These are phyloP conservation scores for Sodiomyces alkalinus DNA, from an alignment of 2,329 filamentous ascomycete genomes.

Conservation along the genomic window DNA sequence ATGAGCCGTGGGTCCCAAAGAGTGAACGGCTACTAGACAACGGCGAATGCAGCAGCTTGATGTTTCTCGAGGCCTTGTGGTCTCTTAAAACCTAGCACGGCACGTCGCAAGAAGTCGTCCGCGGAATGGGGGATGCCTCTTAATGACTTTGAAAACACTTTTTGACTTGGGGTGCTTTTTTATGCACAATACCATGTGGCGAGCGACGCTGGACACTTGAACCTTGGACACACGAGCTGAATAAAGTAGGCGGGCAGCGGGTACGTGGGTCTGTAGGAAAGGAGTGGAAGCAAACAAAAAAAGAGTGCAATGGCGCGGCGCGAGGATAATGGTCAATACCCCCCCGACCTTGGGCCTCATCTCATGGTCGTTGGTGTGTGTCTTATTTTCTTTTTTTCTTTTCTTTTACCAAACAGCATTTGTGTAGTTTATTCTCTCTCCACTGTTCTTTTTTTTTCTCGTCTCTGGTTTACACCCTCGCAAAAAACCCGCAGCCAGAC, in stretches of 20 bases:
- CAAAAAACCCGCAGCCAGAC: too few relatives aligned
- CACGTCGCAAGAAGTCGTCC: too few relatives aligned
- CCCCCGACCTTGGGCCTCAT: too few relatives aligned
- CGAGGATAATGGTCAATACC: conserved; percentile 2
- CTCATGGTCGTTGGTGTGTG: conserved; percentile 1
- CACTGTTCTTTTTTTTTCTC: conserved; percentile 1
- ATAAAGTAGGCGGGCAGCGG: too few relatives aligned
- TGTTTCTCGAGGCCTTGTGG: not conserved
- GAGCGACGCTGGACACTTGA: too few relatives aligned
- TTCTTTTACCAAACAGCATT: too few relatives aligned
- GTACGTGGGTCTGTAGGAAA: too few relatives aligned
- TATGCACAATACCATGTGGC: too few relatives aligned
- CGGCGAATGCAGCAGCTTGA: not conserved
- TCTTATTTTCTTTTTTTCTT: not conserved
- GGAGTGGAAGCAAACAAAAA: not conserved
- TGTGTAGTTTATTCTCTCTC: conserved; percentile 1
- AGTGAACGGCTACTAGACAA: conserved; percentile 92
- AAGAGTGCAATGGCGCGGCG: conserved; percentile 1
- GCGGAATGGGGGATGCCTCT: not conserved
- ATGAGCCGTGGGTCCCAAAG: conserved; percentile 93
- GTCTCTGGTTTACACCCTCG: not conserved
- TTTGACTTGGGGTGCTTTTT: too few relatives aligned
- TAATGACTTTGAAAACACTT: conserved; percentile 1
- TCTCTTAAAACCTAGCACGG: not conserved
- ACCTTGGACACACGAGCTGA: too few relatives aligned